phyloP scores from a whole-genome alignment of 768 basidiomycete species.

The Naematelia aurantialba region DNA sequence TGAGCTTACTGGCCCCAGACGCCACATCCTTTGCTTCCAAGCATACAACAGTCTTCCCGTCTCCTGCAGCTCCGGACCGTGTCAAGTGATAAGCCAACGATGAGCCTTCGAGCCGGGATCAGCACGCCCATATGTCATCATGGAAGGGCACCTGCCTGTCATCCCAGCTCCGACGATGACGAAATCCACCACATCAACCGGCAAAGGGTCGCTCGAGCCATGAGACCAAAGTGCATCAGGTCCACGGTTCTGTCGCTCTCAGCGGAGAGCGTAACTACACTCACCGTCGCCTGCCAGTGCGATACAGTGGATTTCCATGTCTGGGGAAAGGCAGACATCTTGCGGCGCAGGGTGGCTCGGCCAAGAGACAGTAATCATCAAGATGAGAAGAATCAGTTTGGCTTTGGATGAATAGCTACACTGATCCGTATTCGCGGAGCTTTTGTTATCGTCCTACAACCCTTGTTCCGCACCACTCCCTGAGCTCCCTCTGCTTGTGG shows the following conservation, averaged over 20 bases:
- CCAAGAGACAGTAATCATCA: background rate
- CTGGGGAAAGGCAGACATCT: conserved; percentile 36
- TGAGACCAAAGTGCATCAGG: conserved; percentile 17
- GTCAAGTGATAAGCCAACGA: conserved; percentile 36
- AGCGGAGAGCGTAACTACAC: conserved; percentile 1
- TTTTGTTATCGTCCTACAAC: too few species aligned
- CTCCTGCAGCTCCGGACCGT: conserved; percentile 11
- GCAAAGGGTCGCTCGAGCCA: conserved; percentile 8
- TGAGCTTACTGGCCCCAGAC: conserved; percentile 25
- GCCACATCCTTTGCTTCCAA: conserved; percentile 39
- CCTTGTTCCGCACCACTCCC: too few species aligned
- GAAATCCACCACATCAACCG: conserved; percentile 14
- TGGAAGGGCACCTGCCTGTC: conserved; percentile 19
- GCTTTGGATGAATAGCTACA: too few species aligned
- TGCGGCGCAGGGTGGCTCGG: background rate
- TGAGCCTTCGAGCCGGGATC: conserved; percentile 15
- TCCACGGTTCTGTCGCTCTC: conserved; percentile 22
- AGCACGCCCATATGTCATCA: background rate
- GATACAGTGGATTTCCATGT: conserved; percentile 35
- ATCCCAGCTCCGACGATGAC: conserved; percentile 30
- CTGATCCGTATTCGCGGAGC: background rate
- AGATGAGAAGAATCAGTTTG: background rate
- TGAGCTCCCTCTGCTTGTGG: too few species aligned
- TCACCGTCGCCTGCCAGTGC: conserved; percentile 40
- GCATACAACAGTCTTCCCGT: conserved; percentile 17